A percentile compares a stretch with the other conserved stretches of the same genome.
Conservation (phyloP, 2,329 filamentous ascomycete genomes). For the Diplodia corticola region DNA sequence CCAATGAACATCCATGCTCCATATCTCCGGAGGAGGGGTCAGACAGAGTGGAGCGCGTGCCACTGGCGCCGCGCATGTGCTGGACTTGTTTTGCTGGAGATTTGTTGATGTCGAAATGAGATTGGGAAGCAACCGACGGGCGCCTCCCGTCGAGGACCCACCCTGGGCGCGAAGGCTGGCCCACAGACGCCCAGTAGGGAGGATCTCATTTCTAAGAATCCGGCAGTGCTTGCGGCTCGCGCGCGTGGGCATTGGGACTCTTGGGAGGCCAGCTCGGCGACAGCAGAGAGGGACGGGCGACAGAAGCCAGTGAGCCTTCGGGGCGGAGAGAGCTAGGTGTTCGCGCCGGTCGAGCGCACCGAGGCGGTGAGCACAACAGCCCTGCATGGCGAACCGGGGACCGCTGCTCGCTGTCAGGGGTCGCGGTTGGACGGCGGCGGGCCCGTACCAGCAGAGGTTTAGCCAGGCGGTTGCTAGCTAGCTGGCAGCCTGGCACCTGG, state of each 20-base stretch:
- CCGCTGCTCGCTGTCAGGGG: constrained; percentile 3
- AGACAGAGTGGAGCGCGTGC: not conserved
- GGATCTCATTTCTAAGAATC: not conserved
- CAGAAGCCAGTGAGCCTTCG: not conserved
- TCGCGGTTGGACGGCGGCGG: constrained; percentile 10
- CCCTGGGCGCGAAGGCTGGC: not conserved
- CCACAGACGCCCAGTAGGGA: constrained; percentile 5
- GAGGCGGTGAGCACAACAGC: constrained; percentile 6
- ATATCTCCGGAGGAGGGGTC: not conserved
- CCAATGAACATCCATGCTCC: constrained; percentile 8
- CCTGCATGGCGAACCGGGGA: not conserved
- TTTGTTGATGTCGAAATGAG: not conserved
- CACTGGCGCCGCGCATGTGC: not conserved
- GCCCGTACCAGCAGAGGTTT: not conserved
- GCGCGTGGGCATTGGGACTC: not conserved
- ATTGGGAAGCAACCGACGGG: not conserved
- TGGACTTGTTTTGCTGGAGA: not conserved
- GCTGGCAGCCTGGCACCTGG: no score
- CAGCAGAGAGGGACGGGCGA: not conserved
- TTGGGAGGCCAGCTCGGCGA: not conserved
- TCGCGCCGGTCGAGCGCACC: not conserved
- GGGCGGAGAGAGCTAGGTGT: not conserved
- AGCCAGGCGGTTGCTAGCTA: not conserved
- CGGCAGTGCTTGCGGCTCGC: not conserved
- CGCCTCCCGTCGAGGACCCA: constrained; percentile 1